Base-by-base conservation (phyloP, 2,329 filamentous ascomycete genomes). In the Aspergillus chevalieri region DNA sequence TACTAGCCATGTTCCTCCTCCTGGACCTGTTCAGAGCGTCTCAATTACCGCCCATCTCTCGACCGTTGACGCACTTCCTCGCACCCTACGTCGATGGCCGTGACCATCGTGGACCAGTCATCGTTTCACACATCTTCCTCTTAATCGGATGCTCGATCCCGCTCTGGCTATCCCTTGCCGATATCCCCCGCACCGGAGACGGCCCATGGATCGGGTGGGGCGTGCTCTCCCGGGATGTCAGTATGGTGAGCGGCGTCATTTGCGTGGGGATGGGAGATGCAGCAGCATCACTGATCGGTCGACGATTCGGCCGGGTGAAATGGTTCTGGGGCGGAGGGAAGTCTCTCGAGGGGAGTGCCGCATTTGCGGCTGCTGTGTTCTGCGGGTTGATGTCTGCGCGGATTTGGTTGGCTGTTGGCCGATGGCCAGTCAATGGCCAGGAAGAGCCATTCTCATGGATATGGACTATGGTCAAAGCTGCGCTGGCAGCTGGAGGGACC, bases 251-350 rank as follows among this genome's bases (percentile, higher is more conserved):
- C 4, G 93, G 93, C 15, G 87, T 98, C 2, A 79, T 97, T 24
- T 97, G 93, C 65, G 93, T 98, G 2, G 93, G 93, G 1, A 84
- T 98, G 68, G 93, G 93, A 36, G 93, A 98, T 63, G 91, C 93
- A 0, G 93, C 92, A 0, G 93, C 93, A 1, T 94, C 87, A 12
- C 78, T 98, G 1, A 85, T 97, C 47, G 93, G 93, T 1, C 80
- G 93, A 30, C 83, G 92, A 15, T 95, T 85, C 65, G 93, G 93
- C 3, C 83, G 84, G 24, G 79, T 82, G 30, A 97, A 96, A 74
- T 98, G 93, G 93, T 79, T 91, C 21, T 98, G 93, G 93, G 88
- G 89, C 12, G 93, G 93, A 3, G 92, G 91, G 12, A 98, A 98
- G 77, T 95, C 89, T 55, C 77, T 98, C 1, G 92, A 98, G 69